Base-by-base conservation (phyloP, 1,284 basidiomycete species). In the Lentinula novae-zelandiae region DNA sequence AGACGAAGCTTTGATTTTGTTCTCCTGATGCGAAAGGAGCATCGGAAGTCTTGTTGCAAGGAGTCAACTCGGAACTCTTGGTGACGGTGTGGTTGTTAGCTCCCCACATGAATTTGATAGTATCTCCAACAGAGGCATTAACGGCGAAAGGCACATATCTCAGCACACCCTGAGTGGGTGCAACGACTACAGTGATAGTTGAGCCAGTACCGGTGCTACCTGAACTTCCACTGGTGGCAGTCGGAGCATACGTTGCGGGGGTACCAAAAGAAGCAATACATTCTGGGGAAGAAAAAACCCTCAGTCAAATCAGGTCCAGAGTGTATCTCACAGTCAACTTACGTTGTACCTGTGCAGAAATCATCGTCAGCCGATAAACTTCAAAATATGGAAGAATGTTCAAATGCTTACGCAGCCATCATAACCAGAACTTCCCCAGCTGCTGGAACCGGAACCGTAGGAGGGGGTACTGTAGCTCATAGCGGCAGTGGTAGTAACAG, bases 21-120 rank as follows among this genome's bases (percentile, higher is more conserved):
- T 69, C 68, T 67, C 89, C 89, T 31, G 88, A 86, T 10, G 82
- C 73, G 76, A 91, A 90, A n/a, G 69, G 62, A 31, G 38, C 68
- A 61, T 83, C 82, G 31, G 67, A 64, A 36, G 85, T 82, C 76
- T 84, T 84, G 82, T 91, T 91, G 82, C 89, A 92, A 63, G 85
- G 78, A 20, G 74, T 71, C 63, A 90, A 79, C 60, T 77, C 68
- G 1, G 87, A 89, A 38, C 82, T 82, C 77, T 89, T 88, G 68
- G 89, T 90, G 67, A 91, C 89, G 42, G 89, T 90, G 77, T 91
- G 89, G 71, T 82, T 82, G 77, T 86, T 83, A 63, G 84, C 88
- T 63, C 79, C 78, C 89, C 89, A 90, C 72, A 86, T 77, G 78
- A 85, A 91, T 73, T 80, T 75, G 75, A 91, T 73, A 68, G 87